These are phyloP conservation scores for Sabuloglossum arenarium DNA, from an alignment of 495 filamentous ascomycete species.

Conservation along the genomic window DNA sequence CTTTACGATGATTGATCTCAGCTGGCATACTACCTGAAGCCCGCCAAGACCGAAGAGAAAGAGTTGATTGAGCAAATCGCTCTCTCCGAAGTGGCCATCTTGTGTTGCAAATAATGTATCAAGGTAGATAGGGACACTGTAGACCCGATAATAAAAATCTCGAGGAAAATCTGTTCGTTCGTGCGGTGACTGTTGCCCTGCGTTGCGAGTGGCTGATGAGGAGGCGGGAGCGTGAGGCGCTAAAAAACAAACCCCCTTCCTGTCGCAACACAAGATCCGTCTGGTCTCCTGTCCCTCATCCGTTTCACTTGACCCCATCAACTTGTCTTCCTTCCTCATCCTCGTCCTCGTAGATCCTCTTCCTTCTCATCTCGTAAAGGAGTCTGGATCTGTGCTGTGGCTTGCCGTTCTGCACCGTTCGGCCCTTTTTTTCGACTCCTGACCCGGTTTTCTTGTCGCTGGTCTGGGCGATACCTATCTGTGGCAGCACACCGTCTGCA, in stretches of 20 bases:
- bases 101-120: background rate
- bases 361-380: background rate
- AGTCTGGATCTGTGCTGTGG: background rate
- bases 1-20: background rate
- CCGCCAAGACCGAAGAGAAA: background rate
- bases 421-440: background rate
- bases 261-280: background rate
- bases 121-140: background rate
- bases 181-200: background rate
- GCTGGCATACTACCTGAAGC: background rate
- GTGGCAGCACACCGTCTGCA: background rate
- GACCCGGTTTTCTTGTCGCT: background rate
- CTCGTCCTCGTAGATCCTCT: background rate
- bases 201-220: background rate
- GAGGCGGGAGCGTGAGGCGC: slow-evolving; percentile 1
- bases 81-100: background rate
- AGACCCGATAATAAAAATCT: background rate
- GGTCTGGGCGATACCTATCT: background rate
- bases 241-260: background rate
- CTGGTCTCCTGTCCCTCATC: background rate
- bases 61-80: background rate
- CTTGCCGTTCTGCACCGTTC: background rate
- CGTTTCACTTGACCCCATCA: background rate
- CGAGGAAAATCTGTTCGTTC: background rate
- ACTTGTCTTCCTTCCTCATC: background rate